Evolutionary conservation across 169 alveolate species (phyloP).

Genomic region (Plasmodium adleri): DNA sequence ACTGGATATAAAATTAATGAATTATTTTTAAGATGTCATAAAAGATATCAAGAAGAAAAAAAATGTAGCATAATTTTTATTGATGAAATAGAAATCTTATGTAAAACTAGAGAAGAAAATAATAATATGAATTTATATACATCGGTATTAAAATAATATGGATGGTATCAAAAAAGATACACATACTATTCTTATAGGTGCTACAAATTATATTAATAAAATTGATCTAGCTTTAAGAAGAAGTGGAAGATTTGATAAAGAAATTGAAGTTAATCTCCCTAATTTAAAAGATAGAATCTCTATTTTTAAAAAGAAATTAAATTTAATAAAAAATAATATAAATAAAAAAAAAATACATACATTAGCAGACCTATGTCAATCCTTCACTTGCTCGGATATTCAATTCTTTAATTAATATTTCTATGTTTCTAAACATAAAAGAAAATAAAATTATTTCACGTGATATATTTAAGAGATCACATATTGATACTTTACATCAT

Average conservation of each 20-base stretch:
- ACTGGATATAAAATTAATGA: constrained; percentile 59
- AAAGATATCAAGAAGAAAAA: constrained; percentile 67
- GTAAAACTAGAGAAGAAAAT: constrained; percentile 77
- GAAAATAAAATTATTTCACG: constrained; percentile 33
- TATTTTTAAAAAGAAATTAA: constrained; percentile 85
- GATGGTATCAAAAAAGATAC: constrained; percentile 67
- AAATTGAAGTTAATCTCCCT: constrained; percentile 95
- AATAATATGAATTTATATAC: constrained; percentile 49
- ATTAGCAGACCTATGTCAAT: constrained; percentile 86
- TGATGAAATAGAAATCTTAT: constrained; percentile 85
- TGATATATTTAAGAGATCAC: constrained; percentile 8
- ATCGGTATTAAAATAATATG: constrained; percentile 49
- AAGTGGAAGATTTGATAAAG: constrained; percentile 98
- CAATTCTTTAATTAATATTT: constrained; percentile 81
- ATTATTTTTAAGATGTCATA: constrained; percentile 51
- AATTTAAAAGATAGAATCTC: constrained; percentile 91
- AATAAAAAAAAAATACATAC: constrained; percentile 73
- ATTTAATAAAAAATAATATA: constrained; percentile 78
- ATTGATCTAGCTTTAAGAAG: constrained; percentile 95
- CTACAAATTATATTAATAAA: constrained; percentile 93
- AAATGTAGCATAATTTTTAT: constrained; percentile 80
- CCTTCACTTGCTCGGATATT: constrained; percentile 92
- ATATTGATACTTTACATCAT: too few relatives aligned
- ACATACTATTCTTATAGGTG: constrained; percentile 90
- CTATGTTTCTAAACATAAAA: constrained; percentile 69